A percentile compares a stretch with the other conserved stretches of the same genome.
Conservation (phyloP, 345 rosid species). For the Aquilaria sinensis region DNA sequence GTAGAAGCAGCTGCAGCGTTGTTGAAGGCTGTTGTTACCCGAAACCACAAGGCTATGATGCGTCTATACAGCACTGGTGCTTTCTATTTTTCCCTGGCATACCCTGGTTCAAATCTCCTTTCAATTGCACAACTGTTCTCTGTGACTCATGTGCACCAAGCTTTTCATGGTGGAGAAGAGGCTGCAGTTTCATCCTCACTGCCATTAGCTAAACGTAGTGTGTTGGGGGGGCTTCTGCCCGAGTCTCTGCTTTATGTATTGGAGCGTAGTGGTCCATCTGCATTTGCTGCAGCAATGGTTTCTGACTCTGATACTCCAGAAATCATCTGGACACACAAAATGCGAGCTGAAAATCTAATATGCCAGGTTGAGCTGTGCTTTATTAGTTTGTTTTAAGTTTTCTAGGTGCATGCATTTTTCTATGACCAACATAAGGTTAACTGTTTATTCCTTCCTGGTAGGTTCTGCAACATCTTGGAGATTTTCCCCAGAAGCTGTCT, state of each 20-base stretch:
- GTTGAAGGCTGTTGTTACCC: slow-evolving; percentile 88
- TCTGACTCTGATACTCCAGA: slow-evolving; percentile 99
- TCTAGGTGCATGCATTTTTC: not conserved
- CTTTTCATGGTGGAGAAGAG: slow-evolving; percentile 99
- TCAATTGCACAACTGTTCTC: slow-evolving; percentile 91
- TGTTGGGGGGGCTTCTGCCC: slow-evolving; percentile 98
- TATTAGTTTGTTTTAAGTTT: slow-evolving; percentile 3
- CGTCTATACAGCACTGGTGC: slow-evolving; percentile 96
- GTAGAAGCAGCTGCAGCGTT: slow-evolving; percentile 96
- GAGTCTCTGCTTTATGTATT: slow-evolving; percentile 92
- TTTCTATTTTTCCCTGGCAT: slow-evolving; percentile 91
- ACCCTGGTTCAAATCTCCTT: slow-evolving; percentile 94
- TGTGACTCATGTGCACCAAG: slow-evolving; percentile 95
- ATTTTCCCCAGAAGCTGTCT: slow-evolving; percentile 92
- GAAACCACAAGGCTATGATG: slow-evolving; percentile 98
- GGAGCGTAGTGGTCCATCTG: slow-evolving; percentile 95
- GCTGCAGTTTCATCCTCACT: slow-evolving; percentile 96
- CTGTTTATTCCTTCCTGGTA: slow-evolving; percentile 23
- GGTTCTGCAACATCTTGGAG: slow-evolving; percentile 99
- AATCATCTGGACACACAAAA: slow-evolving; percentile 97
- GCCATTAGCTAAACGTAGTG: slow-evolving; percentile 96
- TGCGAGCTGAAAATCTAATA: slow-evolving; percentile 98
- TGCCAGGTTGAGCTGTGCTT: slow-evolving; percentile 48
- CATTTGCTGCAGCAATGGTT: slow-evolving; percentile 98
- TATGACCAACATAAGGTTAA: slow-evolving; percentile 12